phyloP scores from a whole-genome alignment of 2,329 filamentous ascomycete genomes.

The Leptosphaerulina australis region DNA sequence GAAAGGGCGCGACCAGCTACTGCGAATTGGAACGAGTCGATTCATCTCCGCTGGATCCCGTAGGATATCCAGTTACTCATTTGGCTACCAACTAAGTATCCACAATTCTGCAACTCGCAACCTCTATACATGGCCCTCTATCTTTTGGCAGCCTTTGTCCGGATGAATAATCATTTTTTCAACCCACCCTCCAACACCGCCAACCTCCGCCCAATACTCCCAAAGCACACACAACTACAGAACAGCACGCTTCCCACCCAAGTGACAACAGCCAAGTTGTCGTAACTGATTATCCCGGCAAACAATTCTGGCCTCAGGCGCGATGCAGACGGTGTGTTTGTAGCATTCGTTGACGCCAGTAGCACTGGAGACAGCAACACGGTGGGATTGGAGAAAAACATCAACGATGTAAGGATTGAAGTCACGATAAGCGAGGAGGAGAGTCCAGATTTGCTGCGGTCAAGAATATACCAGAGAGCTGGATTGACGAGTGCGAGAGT shows the following conservation, averaged over 20 bases:
- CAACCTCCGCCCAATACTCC: constrained; percentile 86
- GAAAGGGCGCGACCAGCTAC: background rate
- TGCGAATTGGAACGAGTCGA: background rate
- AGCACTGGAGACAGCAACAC: constrained; percentile 65
- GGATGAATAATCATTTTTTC: constrained; percentile 16
- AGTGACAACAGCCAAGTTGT: constrained; percentile 73
- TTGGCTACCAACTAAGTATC: background rate
- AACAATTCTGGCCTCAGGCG: constrained; percentile 38
- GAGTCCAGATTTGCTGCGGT: constrained; percentile 85
- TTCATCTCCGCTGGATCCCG: background rate
- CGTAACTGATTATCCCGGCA: constrained; percentile 64
- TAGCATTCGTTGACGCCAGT: constrained; percentile 33
- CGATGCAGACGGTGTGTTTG: constrained; percentile 6
- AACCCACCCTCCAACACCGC: constrained; percentile 50
- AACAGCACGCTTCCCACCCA: constrained; percentile 96
- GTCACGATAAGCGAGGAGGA: constrained; percentile 77
- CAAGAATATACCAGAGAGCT: constrained; percentile 93
- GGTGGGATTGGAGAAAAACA: constrained; percentile 77
- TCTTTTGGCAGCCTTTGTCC: background rate
- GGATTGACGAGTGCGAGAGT: constrained; percentile 91
- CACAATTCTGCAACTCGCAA: constrained; percentile 1
- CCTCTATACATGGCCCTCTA: no score
- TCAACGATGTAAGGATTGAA: constrained; percentile 71
- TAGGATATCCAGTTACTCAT: constrained; percentile 2
- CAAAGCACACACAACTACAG: constrained; percentile 94